Percentiles rank a stretch among this genome's conserved stretches.
Evolutionary conservation across 768 basidiomycete genomes (phyloP).

Genomic region (Leccinum rimulosum): DNA sequence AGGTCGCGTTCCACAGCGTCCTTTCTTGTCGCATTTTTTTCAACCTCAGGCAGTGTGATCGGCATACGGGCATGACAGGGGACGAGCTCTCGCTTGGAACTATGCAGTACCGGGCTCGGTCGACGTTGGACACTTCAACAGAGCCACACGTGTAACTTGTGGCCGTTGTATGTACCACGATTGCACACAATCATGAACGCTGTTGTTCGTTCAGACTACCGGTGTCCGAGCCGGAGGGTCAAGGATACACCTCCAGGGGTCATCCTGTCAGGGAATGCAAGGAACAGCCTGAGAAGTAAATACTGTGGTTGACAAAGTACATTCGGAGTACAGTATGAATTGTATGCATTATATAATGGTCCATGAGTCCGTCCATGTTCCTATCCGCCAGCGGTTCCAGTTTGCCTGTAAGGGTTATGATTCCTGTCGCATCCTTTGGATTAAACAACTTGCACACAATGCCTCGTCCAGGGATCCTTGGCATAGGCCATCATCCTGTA

Average conservation of each 20-base stretch:
- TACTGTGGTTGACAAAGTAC: too few relatives aligned
- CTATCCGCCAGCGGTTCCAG: neutral
- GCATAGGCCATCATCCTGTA: neutral
- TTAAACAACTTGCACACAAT: neutral
- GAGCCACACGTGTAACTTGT: neutral
- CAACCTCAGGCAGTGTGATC: slow-evolving; percentile 10
- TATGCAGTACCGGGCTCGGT: slow-evolving; percentile 1
- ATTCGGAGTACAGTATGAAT: too few relatives aligned
- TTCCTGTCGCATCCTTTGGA: neutral
- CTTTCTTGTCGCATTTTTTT: too few relatives aligned
- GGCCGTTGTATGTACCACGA: too few relatives aligned
- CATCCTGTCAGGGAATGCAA: too few relatives aligned
- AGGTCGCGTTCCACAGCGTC: too few relatives aligned
- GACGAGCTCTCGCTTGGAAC: neutral
- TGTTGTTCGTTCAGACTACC: too few relatives aligned
- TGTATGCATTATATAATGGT: neutral
- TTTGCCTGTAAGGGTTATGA: neutral
- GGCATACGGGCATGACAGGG: neutral
- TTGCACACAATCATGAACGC: too few relatives aligned
- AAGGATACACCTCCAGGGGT: too few relatives aligned
- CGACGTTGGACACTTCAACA: neutral
- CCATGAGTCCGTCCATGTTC: neutral
- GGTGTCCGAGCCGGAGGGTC: too few relatives aligned
- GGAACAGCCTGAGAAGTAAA: too few relatives aligned
- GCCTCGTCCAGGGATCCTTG: neutral